Evolutionary conservation across 1,139 yeast species (phyloP).

Genomic region (Hemisphaericaspora subhashii): DNA sequence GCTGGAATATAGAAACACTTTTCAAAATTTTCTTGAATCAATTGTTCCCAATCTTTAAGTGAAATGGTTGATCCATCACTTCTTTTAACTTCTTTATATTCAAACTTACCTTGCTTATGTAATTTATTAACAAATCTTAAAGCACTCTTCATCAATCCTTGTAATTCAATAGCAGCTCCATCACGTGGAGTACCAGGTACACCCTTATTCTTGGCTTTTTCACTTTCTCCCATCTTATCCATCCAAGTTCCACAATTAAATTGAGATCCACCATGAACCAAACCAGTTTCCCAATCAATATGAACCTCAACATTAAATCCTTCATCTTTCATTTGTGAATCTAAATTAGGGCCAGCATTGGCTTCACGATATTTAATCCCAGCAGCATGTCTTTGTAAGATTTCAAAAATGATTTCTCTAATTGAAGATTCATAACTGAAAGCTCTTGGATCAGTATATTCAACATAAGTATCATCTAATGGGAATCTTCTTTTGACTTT

Average conservation of each 20-base stretch:
- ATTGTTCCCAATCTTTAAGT: constrained; percentile 66
- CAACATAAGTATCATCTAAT: constrained; percentile 75
- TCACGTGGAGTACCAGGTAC: constrained; percentile 97
- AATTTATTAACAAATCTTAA: constrained; percentile 75
- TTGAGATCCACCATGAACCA: constrained; percentile 89
- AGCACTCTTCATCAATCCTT: constrained; percentile 81
- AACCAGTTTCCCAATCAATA: constrained; percentile 89
- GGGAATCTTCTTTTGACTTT: constrained; percentile 85
- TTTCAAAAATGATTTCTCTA: constrained; percentile 78
- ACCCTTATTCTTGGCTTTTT: constrained; percentile 78
- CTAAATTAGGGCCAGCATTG: constrained; percentile 87
- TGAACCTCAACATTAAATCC: constrained; percentile 83
- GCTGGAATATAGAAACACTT: constrained; percentile 72
- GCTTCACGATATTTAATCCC: constrained; percentile 92
- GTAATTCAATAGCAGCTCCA: constrained; percentile 94
- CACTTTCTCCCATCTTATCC: constrained; percentile 99
- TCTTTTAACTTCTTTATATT: constrained; percentile 51
- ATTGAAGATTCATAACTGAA: constrained; percentile 70
- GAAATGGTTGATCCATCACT: constrained; percentile 59
- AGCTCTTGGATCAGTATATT: constrained; percentile 70
- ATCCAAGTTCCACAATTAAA: constrained; percentile 98
- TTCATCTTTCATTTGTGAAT: constrained; percentile 87
- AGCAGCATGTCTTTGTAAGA: constrained; percentile 78
- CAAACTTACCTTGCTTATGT: constrained; percentile 53
- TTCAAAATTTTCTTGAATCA: constrained; percentile 75